Base-by-base conservation (phyloP, 345 rosid species). In the Pseudoturritis turrita region DNA sequence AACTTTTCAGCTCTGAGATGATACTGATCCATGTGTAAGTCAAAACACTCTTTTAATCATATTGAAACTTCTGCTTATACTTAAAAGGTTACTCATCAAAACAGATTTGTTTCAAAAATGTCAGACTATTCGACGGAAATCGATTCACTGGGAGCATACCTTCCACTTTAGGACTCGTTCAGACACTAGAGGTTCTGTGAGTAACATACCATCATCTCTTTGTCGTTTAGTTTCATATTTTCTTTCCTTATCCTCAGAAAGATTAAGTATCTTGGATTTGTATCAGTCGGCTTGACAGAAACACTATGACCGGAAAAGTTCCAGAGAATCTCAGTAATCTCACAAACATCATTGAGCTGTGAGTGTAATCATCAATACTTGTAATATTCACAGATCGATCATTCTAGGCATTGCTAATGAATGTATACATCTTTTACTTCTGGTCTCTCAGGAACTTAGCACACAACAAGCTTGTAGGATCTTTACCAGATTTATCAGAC, bases 121-220 rank as follows among this genome's bases (percentile, higher is more conserved):
- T 65, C 77, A 91, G 97, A 59, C 75, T 91, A 61, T 86, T 95
- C 52, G 96, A 95, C 71, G 89, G 93, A 45, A 95, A 89, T 74
- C 85, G 77, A 56, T 78, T 95, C 50, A 81, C 65, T 18, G 97
- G 96, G 56, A 55, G 59, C n/a, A 84, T 95, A 66, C 97, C 99
- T 1, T 31, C 86, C 37, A 60, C 94, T 11, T 37, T 91, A 75
- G 96, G 87, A 79, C 78, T 51, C 0, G 85, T 95, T 80, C 87
- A 80, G 85, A 86, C 93, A 13, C 96, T 95, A 31, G 99, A 95
- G 82, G 96, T 85, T 88, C 94, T 91, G 97, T 95, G 85, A 95
- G 99, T 95, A 19, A 63, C 66, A 55, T 47, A 53, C 15, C 23
- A 44, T 19, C 23, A n/a, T 21, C 23, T 36, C n/a, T 33, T 2